A percentile compares a stretch with the other conserved stretches of the same genome.
Evolutionary conservation across 257 asterid species (phyloP).

Genomic region (Eucommia ulmoides): DNA sequence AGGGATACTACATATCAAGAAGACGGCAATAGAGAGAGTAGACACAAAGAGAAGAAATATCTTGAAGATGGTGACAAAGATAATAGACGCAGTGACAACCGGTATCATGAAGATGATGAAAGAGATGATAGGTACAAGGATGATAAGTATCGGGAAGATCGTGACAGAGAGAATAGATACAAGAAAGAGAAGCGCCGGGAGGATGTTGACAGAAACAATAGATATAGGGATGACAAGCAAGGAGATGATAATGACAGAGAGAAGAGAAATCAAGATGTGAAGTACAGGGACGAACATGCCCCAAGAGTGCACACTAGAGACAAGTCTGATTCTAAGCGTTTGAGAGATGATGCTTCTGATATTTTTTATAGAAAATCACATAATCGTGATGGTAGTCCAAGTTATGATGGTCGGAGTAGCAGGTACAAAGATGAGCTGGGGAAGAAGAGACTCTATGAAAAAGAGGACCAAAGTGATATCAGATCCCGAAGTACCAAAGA

Average conservation of each 20-base stretch:
- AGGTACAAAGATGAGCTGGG: conserved; percentile 66
- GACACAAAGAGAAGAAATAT: conserved; percentile 29
- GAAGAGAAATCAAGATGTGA: conserved; percentile 49
- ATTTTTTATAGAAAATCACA: conserved; percentile 45
- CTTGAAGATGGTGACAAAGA: conserved; percentile 54
- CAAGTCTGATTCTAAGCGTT: conserved; percentile 52
- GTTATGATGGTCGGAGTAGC: conserved; percentile 49
- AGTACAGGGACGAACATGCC: conserved; percentile 51
- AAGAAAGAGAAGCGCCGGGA: conserved; percentile 46
- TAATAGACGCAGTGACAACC: conserved; percentile 46
- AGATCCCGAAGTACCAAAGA: conserved; percentile 62
- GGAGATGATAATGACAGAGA: conserved; percentile 60
- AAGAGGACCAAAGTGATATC: conserved; percentile 52
- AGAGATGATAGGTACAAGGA: conserved; percentile 42
- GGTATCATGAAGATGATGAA: conserved; percentile 45
- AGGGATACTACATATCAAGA: conserved; percentile 36
- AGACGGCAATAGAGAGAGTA: conserved; percentile 11
- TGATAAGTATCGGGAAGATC: conserved; percentile 44
- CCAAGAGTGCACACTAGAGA: conserved; percentile 55
- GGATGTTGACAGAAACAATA: conserved; percentile 46
- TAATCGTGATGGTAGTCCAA: conserved; percentile 50
- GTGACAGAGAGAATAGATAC: conserved; percentile 37
- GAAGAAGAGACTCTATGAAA: conserved; percentile 55
- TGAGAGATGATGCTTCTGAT: conserved; percentile 56
- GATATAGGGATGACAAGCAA: conserved; percentile 43